phyloP scores from a whole-genome alignment of 2,329 filamentous ascomycete species.

The Diplodia intermedia region DNA sequence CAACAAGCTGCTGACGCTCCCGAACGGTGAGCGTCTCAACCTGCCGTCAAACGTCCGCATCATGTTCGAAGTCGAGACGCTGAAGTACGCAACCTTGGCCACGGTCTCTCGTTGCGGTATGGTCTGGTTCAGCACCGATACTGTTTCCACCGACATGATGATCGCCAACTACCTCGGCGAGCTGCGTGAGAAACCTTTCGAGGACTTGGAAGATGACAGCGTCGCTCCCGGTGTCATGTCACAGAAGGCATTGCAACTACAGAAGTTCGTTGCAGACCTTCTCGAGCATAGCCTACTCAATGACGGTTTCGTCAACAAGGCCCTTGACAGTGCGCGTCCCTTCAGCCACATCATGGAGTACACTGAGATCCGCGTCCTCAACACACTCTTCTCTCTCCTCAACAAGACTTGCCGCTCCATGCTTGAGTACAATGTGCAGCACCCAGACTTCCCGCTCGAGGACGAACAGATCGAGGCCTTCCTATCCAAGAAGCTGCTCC shows the following conservation, averaged over 20 bases:
- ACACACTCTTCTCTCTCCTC: slow-evolving; percentile 90
- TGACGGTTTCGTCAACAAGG: slow-evolving; percentile 81
- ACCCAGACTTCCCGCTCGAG: slow-evolving; percentile 91
- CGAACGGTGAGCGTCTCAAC: slow-evolving; percentile 97
- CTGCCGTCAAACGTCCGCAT: slow-evolving; percentile 94
- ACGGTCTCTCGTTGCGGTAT: slow-evolving; percentile 99
- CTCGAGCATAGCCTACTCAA: slow-evolving; percentile 76
- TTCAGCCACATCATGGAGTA: slow-evolving; percentile 99
- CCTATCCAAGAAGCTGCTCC: slow-evolving; percentile 89
- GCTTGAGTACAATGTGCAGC: slow-evolving; percentile 94
- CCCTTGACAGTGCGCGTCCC: slow-evolving; percentile 74
- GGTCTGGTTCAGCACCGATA: slow-evolving; percentile 99
- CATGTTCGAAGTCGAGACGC: slow-evolving; percentile 98
- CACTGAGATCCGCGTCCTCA: slow-evolving; percentile 86
- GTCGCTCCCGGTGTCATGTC: slow-evolving; percentile 63
- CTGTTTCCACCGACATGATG: slow-evolving; percentile 91
- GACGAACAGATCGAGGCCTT: slow-evolving; percentile 88
- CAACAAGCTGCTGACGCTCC: slow-evolving; percentile 95
- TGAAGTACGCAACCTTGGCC: slow-evolving; percentile 96
- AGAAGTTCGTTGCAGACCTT: slow-evolving; percentile 79
- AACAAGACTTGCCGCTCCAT: slow-evolving; percentile 93
- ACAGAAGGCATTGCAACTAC: slow-evolving; percentile 75
- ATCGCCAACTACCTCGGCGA: slow-evolving; percentile 87
- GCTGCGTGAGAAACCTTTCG: slow-evolving; percentile 82
- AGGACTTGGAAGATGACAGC: slow-evolving; percentile 93